These are phyloP conservation scores for Pseudogymnoascus pannorum DNA, from an alignment of 2,329 filamentous ascomycete genomes.

Conservation along the genomic window DNA sequence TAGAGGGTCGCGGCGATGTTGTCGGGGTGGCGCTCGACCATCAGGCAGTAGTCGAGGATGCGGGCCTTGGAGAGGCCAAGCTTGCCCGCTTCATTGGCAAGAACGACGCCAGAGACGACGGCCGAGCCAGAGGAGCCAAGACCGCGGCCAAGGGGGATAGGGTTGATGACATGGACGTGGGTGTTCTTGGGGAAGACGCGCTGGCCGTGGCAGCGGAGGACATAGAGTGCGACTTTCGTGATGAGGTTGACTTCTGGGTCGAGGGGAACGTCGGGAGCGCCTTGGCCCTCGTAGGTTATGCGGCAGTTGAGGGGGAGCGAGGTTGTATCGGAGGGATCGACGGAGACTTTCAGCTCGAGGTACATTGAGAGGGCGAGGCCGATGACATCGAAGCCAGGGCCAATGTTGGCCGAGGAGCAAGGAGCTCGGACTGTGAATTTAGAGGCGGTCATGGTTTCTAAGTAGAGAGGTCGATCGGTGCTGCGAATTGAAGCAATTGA, in stretches of 20 bases:
- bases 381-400: slow-evolving; percentile 95
- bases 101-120: slow-evolving; percentile 88
- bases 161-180: slow-evolving; percentile 90
- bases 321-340: slow-evolving; percentile 50
- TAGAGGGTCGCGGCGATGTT: slow-evolving; percentile 94
- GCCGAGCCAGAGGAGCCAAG: slow-evolving; percentile 93
- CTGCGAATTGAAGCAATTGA: neutral
- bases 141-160: slow-evolving; percentile 85
- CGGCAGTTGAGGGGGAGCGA: slow-evolving; percentile 73
- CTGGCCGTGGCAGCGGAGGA: slow-evolving; percentile 84
- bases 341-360: slow-evolving; percentile 78
- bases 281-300: slow-evolving; percentile 83
- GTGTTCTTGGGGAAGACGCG: slow-evolving; percentile 78
- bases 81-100: slow-evolving; percentile 82
- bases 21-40: slow-evolving; percentile 92
- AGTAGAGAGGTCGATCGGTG: neutral
- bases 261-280: slow-evolving; percentile 65
- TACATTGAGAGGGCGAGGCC: slow-evolving; percentile 90
- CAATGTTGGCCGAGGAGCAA: slow-evolving; percentile 95
- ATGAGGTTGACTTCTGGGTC: slow-evolving; percentile 85
- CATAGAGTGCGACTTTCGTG: slow-evolving; percentile 88
- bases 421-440: slow-evolving; percentile 68
- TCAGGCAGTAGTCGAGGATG: slow-evolving; percentile 90
- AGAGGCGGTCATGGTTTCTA: neutral
- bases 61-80: slow-evolving; percentile 71